Base-by-base conservation (phyloP, 2,329 filamentous ascomycete species). In the Alternaria conjuncta region DNA sequence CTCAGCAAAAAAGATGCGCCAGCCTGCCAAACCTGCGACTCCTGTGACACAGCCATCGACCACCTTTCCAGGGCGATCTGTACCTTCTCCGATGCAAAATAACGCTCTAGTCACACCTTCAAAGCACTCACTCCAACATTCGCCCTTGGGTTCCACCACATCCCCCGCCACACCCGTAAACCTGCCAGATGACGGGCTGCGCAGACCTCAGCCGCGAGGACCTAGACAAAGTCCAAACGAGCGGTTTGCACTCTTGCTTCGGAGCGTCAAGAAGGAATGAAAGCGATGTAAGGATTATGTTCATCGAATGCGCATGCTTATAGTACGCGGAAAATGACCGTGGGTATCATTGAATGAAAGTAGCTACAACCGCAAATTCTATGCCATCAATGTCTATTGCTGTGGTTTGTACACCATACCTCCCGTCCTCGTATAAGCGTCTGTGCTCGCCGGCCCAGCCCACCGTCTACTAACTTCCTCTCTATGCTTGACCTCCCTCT, bases 401-500 rank as follows among this genome's bases (percentile, higher is more conserved):
- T 79, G 78, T 25, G 78, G 74, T 56, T 69, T 65, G 69, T 81
- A 81, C 44, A 73, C 68, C 79, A 81, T 81, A 50, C 71, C 70
- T 9, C 59, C 69, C 32, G 62, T 63, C 41, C 72, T 69, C 8
- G 61, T 69, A 68, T 81, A 81, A 23, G 72, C 73, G 28, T 77
- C 69, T 18, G 70, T 67, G 53, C 74, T 73, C 18, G 76, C 79
- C 18, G 80, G 80, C 2, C 80, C 80, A 1, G 80, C 80, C 73
- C 72, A 79, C 30, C 75, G 63, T 60, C 78, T 74, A 46, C 65
- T 68, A 30, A 66, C 73, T 64, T 87, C 81, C 69, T 85, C 82
- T 56, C 83, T 73, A 11, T 73, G 74, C 54, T 75, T 75, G 5
- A 85, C 73, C 67, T 85, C 83, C 32, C 81, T 74, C 70, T 85